Percentiles rank a stretch among this genome's conserved stretches.
Conservation (phyloP, 2,329 filamentous ascomycete genomes). For the Phaeoacremonium minimum region DNA sequence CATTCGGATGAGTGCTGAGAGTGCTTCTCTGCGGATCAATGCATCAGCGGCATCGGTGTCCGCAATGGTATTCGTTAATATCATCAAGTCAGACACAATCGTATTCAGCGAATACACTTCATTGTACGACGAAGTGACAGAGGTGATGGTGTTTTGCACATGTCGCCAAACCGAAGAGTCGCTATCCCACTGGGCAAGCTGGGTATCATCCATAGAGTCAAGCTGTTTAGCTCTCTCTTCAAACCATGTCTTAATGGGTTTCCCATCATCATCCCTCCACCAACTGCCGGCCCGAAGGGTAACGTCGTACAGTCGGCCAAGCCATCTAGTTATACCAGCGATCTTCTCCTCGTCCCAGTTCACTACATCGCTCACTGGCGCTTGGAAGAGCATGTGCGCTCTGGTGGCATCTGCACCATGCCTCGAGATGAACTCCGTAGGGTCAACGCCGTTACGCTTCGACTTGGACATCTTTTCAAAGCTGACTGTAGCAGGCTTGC, state of each 20-base stretch:
- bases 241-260: slow-evolving; percentile 29
- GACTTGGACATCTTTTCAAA: slow-evolving; percentile 96
- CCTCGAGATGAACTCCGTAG: slow-evolving; percentile 63
- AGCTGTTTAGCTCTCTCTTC: slow-evolving; percentile 19
- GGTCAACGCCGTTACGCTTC: slow-evolving; percentile 88
- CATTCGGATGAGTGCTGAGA: slow-evolving; percentile 60
- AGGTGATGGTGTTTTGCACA: slow-evolving; percentile 63
- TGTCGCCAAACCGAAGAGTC: slow-evolving; percentile 56
- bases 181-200: slow-evolving; percentile 36
- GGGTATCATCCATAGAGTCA: slow-evolving; percentile 21
- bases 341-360: slow-evolving; percentile 88
- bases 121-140: slow-evolving; percentile 64
- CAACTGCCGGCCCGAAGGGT: slow-evolving; percentile 22
- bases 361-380: slow-evolving; percentile 76
- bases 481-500: slow-evolving; percentile 53
- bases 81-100: slow-evolving; percentile 77
- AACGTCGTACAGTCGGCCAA: slow-evolving; percentile 61
- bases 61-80: slow-evolving; percentile 66
- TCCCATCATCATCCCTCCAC: neutral
- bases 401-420: slow-evolving; percentile 82
- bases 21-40: slow-evolving; percentile 42
- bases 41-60: slow-evolving; percentile 36
- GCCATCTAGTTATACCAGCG: slow-evolving; percentile 75
- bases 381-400: slow-evolving; percentile 85
- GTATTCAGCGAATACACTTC: slow-evolving; percentile 78